Conservation (phyloP, 345 rosid genomes). For the Gossypium stocksii region DNA sequence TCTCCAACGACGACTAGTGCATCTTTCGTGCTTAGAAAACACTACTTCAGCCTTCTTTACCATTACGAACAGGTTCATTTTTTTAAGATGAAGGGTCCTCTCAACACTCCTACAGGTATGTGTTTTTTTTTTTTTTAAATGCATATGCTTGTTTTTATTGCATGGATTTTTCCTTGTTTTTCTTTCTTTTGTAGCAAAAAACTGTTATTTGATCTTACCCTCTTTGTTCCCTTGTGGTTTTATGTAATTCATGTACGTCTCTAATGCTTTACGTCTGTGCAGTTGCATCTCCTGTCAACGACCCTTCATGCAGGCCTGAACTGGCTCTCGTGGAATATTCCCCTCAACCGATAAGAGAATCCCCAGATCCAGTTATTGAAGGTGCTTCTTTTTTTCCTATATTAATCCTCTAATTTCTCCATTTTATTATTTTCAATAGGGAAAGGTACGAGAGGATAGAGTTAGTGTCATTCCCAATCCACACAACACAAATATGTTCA, state of each 20-base stretch:
- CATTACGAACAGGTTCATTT: constrained; percentile 90
- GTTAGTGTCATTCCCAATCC: constrained; percentile 10
- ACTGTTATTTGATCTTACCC: not conserved
- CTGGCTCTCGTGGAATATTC: constrained; percentile 61
- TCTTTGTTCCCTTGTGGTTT: constrained; percentile 14
- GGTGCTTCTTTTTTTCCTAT: constrained; percentile 27
- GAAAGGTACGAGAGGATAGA: constrained; percentile 14
- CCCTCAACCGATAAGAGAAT: constrained; percentile 29
- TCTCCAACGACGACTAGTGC: constrained; percentile 95
- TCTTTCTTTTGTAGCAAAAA: not conserved
- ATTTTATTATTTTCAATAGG: not conserved
- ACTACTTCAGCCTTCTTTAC: constrained; percentile 70
- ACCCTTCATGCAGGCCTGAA: constrained; percentile 41
- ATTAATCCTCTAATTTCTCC: not conserved
- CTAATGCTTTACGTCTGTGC: constrained; percentile 8
- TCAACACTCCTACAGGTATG: constrained; percentile 48
- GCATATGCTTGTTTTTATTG: not conserved
- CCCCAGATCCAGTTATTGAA: constrained; percentile 32
- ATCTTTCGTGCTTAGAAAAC: constrained; percentile 86
- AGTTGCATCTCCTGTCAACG: constrained; percentile 43
- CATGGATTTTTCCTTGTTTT: not conserved
- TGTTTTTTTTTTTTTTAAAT: not conserved
- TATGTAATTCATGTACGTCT: constrained; percentile 3
- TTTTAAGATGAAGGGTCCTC: constrained; percentile 65
- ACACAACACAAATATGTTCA: constrained; percentile 20